Percentiles rank a stretch among this genome's conserved stretches.
phyloP scores from a whole-genome alignment of 345 rosid genomes.

The Angophora floribunda region DNA sequence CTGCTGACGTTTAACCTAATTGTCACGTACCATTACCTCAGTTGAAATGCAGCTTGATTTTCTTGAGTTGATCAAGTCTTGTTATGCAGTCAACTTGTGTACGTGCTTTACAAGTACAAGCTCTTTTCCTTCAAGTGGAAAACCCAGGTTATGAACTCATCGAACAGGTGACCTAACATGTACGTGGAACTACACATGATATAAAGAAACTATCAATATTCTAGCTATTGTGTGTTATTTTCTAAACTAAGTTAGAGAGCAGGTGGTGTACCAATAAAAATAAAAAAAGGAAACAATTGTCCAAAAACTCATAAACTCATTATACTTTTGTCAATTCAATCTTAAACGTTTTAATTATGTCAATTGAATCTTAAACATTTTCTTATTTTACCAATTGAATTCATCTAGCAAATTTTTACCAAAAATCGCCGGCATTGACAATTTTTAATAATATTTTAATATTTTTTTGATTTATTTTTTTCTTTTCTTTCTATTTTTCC shows the following conservation, averaged over 20 bases:
- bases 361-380: too few relatives aligned
- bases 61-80: neutral
- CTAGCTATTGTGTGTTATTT: neutral
- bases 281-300: neutral
- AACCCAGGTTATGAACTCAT: neutral
- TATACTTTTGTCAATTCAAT: accelerated
- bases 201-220: neutral
- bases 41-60: neutral
- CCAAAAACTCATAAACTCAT: accelerated
- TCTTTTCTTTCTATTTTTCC: too few relatives aligned
- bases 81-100: neutral
- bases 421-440: accelerated
- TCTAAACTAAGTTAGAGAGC: neutral
- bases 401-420: accelerated
- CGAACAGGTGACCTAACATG: neutral
- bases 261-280: neutral
- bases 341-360: accelerated
- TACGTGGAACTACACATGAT: neutral
- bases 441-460: too few relatives aligned
- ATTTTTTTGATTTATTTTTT: too few relatives aligned
- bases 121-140: too few relatives aligned
- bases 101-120: neutral
- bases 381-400: neutral
- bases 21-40: neutral
- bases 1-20: neutral